Conservation (phyloP, 2,329 filamentous ascomycete species). For the Penicillium sp. region DNA sequence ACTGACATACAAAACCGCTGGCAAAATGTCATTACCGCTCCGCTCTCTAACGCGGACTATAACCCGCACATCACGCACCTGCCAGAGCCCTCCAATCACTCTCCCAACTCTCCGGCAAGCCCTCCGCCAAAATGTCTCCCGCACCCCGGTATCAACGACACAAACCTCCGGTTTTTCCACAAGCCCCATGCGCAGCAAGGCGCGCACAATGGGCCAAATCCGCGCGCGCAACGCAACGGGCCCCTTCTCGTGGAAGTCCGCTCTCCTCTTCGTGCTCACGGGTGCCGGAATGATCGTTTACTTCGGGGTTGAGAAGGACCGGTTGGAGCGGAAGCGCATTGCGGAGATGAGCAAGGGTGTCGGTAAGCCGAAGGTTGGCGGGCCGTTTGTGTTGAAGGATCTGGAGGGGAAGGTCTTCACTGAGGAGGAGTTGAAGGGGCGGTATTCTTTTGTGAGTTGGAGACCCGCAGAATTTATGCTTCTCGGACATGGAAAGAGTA, state of each 20-base stretch:
- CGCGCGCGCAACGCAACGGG: slow-evolving; percentile 46
- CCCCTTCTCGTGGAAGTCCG: slow-evolving; percentile 93
- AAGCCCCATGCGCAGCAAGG: slow-evolving; percentile 27
- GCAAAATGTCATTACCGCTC: slow-evolving; percentile 33
- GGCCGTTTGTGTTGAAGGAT: slow-evolving; percentile 80
- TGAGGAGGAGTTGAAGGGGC: slow-evolving; percentile 81
- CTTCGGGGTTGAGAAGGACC: slow-evolving; percentile 90
- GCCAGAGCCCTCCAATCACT: slow-evolving; percentile 11
- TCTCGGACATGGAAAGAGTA: too few species aligned
- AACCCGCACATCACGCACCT: slow-evolving; percentile 20
- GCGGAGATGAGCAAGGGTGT: slow-evolving; percentile 93
- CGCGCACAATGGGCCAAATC: slow-evolving; percentile 48
- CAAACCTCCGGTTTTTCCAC: slow-evolving; percentile 33
- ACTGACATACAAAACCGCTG: neutral
- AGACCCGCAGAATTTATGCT: neutral
- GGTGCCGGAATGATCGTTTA: slow-evolving; percentile 82
- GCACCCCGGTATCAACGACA: neutral
- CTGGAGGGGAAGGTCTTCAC: slow-evolving; percentile 79
- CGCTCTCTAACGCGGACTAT: slow-evolving; percentile 26
- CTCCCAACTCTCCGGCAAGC: slow-evolving; percentile 9
- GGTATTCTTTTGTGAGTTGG: slow-evolving; percentile 63
- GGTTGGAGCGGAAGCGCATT: slow-evolving; percentile 85
- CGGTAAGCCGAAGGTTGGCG: slow-evolving; percentile 90
- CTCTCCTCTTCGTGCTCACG: slow-evolving; percentile 79
- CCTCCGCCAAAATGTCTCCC: neutral